Evolutionary conservation across 2,329 filamentous ascomycete genomes (phyloP), one percentile per base, ranked within the genome.

Genomic region (Thelonectria olida): DNA sequence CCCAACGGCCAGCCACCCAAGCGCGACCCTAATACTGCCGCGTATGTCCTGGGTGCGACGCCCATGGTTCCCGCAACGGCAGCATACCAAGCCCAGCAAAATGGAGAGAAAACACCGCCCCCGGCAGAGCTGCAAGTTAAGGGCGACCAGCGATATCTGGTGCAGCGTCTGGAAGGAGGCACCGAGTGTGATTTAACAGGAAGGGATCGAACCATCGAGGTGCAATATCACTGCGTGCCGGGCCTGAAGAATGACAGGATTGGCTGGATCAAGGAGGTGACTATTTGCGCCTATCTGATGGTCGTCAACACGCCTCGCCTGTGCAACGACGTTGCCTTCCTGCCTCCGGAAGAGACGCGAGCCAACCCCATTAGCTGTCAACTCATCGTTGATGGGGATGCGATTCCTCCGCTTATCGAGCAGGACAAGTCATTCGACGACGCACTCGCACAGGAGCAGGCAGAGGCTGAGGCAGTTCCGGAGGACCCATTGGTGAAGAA

Each of bases 261-360:
- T 70, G 90, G 90, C 42, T 93, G 92, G 88, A 96, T 97, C 78
- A 97, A 97, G 76, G 94, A 97, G 75, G 88, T 95, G 1, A 91
- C 90, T 3, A 97, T 93, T 10, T 97, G 94, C 79, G 88, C 92
- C 12, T 97, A 97, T 74, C 83, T 97, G 54, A 97, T 97, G 93
- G 88, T 97, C 28, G 87, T 97, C 64, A 91, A 97, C 74, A 97
- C 94, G 0, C 92, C 93, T 0, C 89, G 93, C 1, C 86, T 97
- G 12, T 97, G 94, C 79, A 88, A 90, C 73, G 94, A 97, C 68
- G 87, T 92, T 9, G 93, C 93, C 9, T 97, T 97, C 75, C 81
- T 91, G 54, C 93, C 94, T 0, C 92, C 93, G 0, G 88, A 91
- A 69, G 90, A 92, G 63, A 90, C 91, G 55, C 86, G 87, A 59